Percentiles rank a stretch among this genome's conserved stretches.
Evolutionary conservation across 2,329 filamentous ascomycete species (phyloP).

Genomic region (Dothiorella sarmentorum): DNA sequence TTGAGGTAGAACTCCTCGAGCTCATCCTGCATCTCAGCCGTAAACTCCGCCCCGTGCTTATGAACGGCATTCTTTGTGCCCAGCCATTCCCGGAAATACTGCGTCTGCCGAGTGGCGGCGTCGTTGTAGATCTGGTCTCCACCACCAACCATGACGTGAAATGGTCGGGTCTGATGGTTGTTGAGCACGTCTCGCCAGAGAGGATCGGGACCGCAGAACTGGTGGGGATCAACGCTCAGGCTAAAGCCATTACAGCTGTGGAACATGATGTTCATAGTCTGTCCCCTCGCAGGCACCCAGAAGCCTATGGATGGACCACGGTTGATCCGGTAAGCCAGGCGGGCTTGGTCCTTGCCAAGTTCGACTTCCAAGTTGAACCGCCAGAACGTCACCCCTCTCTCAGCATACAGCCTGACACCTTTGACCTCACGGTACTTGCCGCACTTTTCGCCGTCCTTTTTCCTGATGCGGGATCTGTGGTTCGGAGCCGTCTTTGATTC

Average conservation of each 20-base stretch:
- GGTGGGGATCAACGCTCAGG: conserved; percentile 69
- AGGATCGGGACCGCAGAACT: conserved; percentile 88
- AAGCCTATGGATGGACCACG: conserved; percentile 83
- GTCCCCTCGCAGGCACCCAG: conserved; percentile 81
- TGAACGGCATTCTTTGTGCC: conserved; percentile 72
- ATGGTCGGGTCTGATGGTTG: conserved; percentile 83
- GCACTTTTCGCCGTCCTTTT: conserved; percentile 72
- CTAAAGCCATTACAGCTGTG: conserved; percentile 97
- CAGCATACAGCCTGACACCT: conserved; percentile 77
- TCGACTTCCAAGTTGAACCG: conserved; percentile 94
- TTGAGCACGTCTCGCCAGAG: conserved; percentile 96
- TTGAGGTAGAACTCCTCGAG: conserved; percentile 85
- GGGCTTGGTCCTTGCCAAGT: conserved; percentile 70
- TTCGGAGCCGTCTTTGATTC: conserved; percentile 52
- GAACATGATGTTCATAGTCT: conserved; percentile 99
- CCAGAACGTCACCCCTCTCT: conserved; percentile 92
- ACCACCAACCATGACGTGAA: conserved; percentile 97
- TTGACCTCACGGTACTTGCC: conserved; percentile 80
- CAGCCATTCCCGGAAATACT: conserved; percentile 79
- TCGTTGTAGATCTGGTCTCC: conserved; percentile 98
- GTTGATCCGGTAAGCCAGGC: conserved; percentile 95
- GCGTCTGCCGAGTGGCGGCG: conserved; percentile 69
- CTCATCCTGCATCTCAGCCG: conserved; percentile 78
- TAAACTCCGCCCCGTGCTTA: conserved; percentile 77
- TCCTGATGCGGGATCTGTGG: conserved; percentile 44